phyloP scores from a whole-genome alignment of 805 yeast genomes.

The Spathaspora hagerdaliae region DNA sequence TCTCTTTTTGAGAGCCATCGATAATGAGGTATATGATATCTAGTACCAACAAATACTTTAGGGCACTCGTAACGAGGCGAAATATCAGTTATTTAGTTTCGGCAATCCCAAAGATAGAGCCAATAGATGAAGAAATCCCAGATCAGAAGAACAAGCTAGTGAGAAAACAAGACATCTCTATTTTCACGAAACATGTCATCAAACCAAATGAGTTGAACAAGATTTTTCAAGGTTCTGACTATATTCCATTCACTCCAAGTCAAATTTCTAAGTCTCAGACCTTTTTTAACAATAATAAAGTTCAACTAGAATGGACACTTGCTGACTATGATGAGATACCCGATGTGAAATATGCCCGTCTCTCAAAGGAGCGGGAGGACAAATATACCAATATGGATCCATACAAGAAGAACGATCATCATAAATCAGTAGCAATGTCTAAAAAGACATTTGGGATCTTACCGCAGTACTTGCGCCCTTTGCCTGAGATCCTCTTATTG shows the following conservation, averaged over 20 bases:
- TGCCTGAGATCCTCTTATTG: conserved; percentile 71
- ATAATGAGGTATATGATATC: too few species aligned
- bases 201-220: conserved; percentile 21
- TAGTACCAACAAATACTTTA: too few species aligned
- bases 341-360: conserved; percentile 38
- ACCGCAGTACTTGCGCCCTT: conserved; percentile 27
- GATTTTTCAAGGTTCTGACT: conserved; percentile 14
- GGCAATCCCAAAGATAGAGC: neutral
- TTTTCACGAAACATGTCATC: conserved; percentile 7
- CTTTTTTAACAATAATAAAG: conserved; percentile 42
- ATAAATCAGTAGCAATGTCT: conserved; percentile 12
- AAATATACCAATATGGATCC: conserved; percentile 18
- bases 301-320: conserved; percentile 59
- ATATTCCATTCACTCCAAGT: conserved; percentile 8
- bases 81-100: conserved; percentile 2
- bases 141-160: neutral
- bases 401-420: conserved; percentile 18
- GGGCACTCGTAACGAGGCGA: neutral
- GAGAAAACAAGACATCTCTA: neutral
- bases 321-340: conserved; percentile 54
- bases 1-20: too few species aligned
- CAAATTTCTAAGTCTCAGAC: conserved; percentile 20
- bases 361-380: conserved; percentile 12
- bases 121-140: too few species aligned
- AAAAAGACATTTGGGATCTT: conserved; percentile 26